Percentiles rank a stretch among this genome's conserved stretches.
Conservation (phyloP, 2,329 filamentous ascomycete genomes). For the Pezicula rhizophila region DNA sequence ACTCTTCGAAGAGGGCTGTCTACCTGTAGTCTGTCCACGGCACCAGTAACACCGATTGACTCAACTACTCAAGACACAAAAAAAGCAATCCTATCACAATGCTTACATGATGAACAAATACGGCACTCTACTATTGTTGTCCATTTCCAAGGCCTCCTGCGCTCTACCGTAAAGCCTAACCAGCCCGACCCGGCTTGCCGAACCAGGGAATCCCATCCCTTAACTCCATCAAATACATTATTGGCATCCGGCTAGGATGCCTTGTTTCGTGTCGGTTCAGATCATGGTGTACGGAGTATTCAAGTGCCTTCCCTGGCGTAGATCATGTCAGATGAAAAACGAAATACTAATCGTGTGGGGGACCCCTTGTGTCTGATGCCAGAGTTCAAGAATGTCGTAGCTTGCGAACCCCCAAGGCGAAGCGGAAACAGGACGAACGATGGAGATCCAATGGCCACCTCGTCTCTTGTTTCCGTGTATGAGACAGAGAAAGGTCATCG, state of each 20-base stretch:
- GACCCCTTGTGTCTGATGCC: not conserved
- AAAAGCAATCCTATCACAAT: no score
- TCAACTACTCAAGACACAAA: no score
- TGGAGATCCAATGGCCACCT: conserved; percentile 9
- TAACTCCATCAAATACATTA: not conserved
- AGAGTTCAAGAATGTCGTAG: conserved; percentile 5
- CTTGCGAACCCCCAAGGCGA: conserved; percentile 12
- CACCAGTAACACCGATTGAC: not conserved
- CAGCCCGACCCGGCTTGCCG: not conserved
- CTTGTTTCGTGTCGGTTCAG: not conserved
- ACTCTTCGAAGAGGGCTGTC: not conserved
- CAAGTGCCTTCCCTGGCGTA: not conserved
- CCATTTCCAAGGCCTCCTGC: no score
- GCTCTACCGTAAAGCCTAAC: no score
- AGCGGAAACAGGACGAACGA: conserved; percentile 9
- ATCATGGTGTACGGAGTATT: no score
- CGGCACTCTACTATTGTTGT: no score
- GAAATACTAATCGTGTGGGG: not conserved
- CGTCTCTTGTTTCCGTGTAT: no score
- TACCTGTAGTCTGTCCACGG: not conserved
- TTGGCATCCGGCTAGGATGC: not conserved
- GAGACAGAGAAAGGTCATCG: not conserved
- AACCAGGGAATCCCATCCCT: not conserved
- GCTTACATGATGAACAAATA: no score
- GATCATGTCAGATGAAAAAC: not conserved